Base-by-base conservation (phyloP, 441 rosid genomes). In the Rhodomyrtus psidioides region DNA sequence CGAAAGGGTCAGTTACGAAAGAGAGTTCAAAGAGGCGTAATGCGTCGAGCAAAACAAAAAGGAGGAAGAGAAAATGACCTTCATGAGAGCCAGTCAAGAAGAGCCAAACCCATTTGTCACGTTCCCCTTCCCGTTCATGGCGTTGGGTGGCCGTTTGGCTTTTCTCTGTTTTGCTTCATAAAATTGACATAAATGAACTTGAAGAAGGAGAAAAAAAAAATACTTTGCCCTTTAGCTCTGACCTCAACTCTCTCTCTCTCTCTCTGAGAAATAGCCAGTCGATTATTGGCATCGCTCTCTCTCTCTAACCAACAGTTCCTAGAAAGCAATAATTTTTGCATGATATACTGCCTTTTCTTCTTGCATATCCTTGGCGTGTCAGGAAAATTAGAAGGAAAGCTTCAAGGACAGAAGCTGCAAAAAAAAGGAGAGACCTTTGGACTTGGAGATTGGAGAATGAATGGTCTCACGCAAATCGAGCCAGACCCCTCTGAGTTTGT, bases 401-500 rank as follows among this genome's bases (percentile, higher is more conserved):
- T 85, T 81, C 74, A 86, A 86, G 85, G 79, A 46, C 14, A 74
- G 62, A 83, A 83, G 34, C 58, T 82, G 57, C 59, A 56, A 51
- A 4, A 27, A n/a, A 70, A 44, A 60, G 39, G 30, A 59, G 30
- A 85, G 28, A 86, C 46, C 42, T 55, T 12, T 60, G 56, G 44
- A 24, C 13, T 28, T 57, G 89, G 85, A 58, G 81, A 75, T 79
- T 81, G 87, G 85, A 92, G 86, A 87, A 94, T 94, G 97, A 92
- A 91, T 89, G 93, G 90, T 89, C 90, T 89, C 59, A 62, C 90
- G 62, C 90, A 75, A 85, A 88, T 86, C 74, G 92, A 90, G 51
- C 87, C 88, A 86, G 95, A 92, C 83, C 87, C 83, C 87, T 91
- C 93, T 86, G 98, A 95, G 90, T 97, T 95, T 91, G 94, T 97